phyloP scores from a whole-genome alignment of 2,329 filamentous ascomycete genomes.

The Hypoxylon sp. region DNA sequence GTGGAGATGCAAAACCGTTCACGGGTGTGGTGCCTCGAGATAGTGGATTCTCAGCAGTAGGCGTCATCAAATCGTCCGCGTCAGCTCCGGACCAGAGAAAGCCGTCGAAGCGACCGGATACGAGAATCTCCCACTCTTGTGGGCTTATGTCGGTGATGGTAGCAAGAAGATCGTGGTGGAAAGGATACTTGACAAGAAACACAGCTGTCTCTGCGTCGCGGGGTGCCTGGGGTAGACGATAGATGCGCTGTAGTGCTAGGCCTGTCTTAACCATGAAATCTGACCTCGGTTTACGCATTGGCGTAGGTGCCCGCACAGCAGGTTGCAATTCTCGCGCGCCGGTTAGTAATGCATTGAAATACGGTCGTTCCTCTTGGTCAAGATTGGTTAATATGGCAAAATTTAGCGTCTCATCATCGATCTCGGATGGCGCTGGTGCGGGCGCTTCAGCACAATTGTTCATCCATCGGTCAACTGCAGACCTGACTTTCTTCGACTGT shows the following conservation, averaged over 20 bases:
- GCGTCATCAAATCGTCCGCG: conserved; percentile 60
- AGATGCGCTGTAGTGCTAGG: conserved; percentile 85
- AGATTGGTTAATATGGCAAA: conserved; percentile 95
- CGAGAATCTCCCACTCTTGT: conserved; percentile 97
- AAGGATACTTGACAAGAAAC: conserved; percentile 86
- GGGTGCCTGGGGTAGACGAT: conserved; percentile 79
- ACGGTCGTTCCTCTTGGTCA: conserved; percentile 79
- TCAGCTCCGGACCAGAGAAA: conserved; percentile 96
- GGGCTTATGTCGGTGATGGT: conserved; percentile 90
- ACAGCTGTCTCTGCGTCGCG: conserved; percentile 89
- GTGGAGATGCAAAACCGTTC: conserved; percentile 61
- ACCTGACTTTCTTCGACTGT: conserved; percentile 92
- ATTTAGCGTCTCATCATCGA: conserved; percentile 92
- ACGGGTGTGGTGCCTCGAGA: conserved; percentile 70
- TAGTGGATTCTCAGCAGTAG: conserved; percentile 59
- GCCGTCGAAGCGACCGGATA: conserved; percentile 93
- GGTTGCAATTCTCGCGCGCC: conserved; percentile 71
- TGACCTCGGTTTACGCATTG: conserved; percentile 74
- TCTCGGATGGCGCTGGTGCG: conserved; percentile 84
- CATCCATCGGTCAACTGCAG: conserved; percentile 93
- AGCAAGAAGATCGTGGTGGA: conserved; percentile 86
- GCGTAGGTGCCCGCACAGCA: conserved; percentile 76
- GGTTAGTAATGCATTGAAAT: conserved; percentile 85
- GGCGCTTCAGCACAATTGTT: conserved; percentile 81
- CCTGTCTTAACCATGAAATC: conserved; percentile 83